Conservation (phyloP, 1,139 yeast species). For the Debaryomycetaceae sp. region DNA sequence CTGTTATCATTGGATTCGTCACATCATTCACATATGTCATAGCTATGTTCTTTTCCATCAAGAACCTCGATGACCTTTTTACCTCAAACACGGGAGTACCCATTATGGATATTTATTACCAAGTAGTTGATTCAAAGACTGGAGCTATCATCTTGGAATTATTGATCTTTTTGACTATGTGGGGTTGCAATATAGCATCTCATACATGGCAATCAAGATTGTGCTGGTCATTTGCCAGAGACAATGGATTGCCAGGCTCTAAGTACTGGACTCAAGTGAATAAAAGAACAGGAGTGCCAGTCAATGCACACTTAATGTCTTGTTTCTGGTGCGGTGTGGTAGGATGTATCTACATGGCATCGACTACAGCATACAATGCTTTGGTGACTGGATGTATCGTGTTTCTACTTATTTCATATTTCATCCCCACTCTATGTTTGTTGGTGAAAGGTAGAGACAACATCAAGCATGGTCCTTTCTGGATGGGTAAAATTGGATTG, state of each 20-base stretch:
- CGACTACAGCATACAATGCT: constrained; percentile 41
- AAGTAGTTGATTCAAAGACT: constrained; percentile 50
- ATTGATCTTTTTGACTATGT: constrained; percentile 56
- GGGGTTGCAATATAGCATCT: constrained; percentile 67
- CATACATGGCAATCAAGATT: constrained; percentile 77
- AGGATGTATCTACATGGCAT: constrained; percentile 41
- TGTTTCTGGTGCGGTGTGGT: constrained; percentile 33
- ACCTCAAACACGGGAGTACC: constrained; percentile 52
- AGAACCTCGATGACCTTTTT: constrained; percentile 45
- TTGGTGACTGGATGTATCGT: constrained; percentile 37
- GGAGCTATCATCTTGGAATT: constrained; percentile 61
- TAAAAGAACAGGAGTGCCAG: constrained; percentile 29
- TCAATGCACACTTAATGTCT: constrained; percentile 35
- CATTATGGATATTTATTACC: constrained; percentile 58
- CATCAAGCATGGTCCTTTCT: constrained; percentile 42
- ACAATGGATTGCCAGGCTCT: constrained; percentile 44
- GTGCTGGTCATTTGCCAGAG: constrained; percentile 78
- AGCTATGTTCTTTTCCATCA: constrained; percentile 60
- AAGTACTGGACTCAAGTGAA: constrained; percentile 30
- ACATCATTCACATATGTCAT: constrained; percentile 59
- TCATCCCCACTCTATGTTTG: constrained; percentile 31
- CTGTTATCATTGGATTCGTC: constrained; percentile 62
- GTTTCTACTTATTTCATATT: constrained; percentile 32
- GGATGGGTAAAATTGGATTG: constrained; percentile 39
- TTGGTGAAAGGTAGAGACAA: constrained; percentile 33